Conservation (phyloP, 768 basidiomycete species). For the Inosperma sp. region DNA sequence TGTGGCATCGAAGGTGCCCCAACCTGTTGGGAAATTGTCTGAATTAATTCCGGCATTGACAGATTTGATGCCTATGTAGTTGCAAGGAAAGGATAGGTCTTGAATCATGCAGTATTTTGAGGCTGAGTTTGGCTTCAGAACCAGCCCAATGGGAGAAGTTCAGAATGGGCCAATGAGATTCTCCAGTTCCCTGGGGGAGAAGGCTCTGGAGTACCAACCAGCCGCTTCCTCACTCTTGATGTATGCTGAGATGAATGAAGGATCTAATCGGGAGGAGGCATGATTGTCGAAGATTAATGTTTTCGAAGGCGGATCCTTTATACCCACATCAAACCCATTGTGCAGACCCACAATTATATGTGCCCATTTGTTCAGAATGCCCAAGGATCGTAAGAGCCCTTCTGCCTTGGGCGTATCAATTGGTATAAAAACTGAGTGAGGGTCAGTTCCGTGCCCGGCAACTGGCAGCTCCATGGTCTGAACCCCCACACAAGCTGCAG, state of each 20-base stretch:
- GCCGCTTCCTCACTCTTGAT: constrained; percentile 25
- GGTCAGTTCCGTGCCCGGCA: not conserved
- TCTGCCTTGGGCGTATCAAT: not conserved
- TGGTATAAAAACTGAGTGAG: not conserved
- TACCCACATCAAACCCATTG: not conserved
- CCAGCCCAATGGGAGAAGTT: constrained; percentile 36
- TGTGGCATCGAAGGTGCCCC: constrained; percentile 35
- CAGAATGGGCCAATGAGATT: constrained; percentile 37
- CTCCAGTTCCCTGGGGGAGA: constrained; percentile 22
- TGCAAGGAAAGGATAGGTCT: constrained; percentile 28
- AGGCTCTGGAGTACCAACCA: constrained; percentile 26
- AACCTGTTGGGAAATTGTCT: constrained; percentile 30
- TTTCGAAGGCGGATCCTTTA: not conserved
- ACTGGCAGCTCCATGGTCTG: not conserved
- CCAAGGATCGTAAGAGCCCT: not conserved
- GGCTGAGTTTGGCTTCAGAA: constrained; percentile 33
- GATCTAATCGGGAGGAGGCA: not conserved
- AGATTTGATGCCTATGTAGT: constrained; percentile 21
- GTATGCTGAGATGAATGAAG: constrained; percentile 16
- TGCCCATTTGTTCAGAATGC: not conserved
- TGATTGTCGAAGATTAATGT: not conserved
- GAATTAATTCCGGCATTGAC: constrained; percentile 29
- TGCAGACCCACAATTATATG: not conserved
- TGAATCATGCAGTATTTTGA: constrained; percentile 22
- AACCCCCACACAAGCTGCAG: not conserved